A percentile compares a stretch with the other conserved stretches of the same genome.
phyloP scores from a whole-genome alignment of 2,329 filamentous ascomycete genomes.

The Penicillium sp. region DNA sequence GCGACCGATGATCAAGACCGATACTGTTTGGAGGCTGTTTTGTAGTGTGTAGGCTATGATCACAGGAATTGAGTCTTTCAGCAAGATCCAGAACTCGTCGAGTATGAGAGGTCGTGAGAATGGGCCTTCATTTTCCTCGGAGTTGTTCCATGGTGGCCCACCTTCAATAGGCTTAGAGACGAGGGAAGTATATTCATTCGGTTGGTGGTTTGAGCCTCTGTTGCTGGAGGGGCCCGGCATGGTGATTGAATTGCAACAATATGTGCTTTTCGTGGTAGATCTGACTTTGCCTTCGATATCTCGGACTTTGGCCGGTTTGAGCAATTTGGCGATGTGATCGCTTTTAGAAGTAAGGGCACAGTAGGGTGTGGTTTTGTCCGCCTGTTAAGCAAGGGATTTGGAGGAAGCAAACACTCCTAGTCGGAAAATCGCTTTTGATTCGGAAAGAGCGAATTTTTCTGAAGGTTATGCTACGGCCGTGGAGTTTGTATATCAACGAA shows the following conservation, averaged over 20 bases:
- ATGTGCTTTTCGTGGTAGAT: not conserved
- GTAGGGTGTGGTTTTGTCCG: not conserved
- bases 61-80: constrained; percentile 70
- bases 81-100: constrained; percentile 64
- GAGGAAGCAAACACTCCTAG: not conserved
- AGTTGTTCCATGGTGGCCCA: constrained; percentile 15
- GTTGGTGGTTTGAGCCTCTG: not conserved
- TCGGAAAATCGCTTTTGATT: not conserved
- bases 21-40: constrained; percentile 79
- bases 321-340: not conserved
- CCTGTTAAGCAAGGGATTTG: not conserved
- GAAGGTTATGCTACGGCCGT: not conserved
- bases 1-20: constrained; percentile 76
- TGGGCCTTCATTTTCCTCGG: constrained; percentile 36
- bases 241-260: not conserved
- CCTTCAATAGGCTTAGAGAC: constrained; percentile 21
- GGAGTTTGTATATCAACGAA: not conserved
- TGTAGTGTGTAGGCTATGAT: constrained; percentile 83
- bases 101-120: constrained; percentile 41
- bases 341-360: not conserved
- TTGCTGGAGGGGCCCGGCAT: not conserved
- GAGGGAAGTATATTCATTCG: constrained; percentile 29
- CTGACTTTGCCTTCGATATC: not conserved
- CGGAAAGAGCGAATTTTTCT: not conserved
- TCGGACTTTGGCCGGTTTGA: not conserved